Evolutionary conservation across 179 eudicot genomes (phyloP).

Genomic region (Sideroxylon spinosum): DNA sequence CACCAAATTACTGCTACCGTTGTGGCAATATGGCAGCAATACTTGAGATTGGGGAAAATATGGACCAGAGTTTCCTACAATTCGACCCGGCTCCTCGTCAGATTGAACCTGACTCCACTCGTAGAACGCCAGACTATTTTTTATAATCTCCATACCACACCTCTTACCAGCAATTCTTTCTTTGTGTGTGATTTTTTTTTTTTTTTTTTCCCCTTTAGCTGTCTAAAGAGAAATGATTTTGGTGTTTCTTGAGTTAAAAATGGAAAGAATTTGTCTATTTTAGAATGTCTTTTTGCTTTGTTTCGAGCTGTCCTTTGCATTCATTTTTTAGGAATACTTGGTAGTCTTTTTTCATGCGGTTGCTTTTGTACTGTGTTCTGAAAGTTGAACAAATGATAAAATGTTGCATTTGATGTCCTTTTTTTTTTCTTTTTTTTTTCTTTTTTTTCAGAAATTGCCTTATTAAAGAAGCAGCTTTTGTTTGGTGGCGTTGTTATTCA

Average conservation of each 20-base stretch:
- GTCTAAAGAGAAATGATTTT: no score
- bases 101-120: slow-evolving; percentile 80
- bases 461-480: neutral
- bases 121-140: slow-evolving; percentile 88
- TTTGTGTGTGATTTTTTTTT: neutral
- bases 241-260: neutral
- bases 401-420: neutral
- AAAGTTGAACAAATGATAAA: neutral
- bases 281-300: neutral
- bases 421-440: neutral
- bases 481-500: no score
- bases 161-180: neutral
- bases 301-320: neutral
- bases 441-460: neutral
- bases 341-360: neutral
- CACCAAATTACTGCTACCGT: slow-evolving; percentile 86
- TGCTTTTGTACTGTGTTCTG: neutral
- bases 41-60: slow-evolving; percentile 80
- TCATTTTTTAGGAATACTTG: neutral
- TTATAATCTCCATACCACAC: slow-evolving; percentile 40
- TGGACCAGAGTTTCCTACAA: slow-evolving; percentile 86
- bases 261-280: neutral
- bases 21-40: slow-evolving; percentile 94
- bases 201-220: no score
- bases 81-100: slow-evolving; percentile 89